A percentile compares a stretch with the other conserved stretches of the same genome.
Evolutionary conservation across 2,329 filamentous ascomycete species (phyloP).

Genomic region (Byssothecium circinans): DNA sequence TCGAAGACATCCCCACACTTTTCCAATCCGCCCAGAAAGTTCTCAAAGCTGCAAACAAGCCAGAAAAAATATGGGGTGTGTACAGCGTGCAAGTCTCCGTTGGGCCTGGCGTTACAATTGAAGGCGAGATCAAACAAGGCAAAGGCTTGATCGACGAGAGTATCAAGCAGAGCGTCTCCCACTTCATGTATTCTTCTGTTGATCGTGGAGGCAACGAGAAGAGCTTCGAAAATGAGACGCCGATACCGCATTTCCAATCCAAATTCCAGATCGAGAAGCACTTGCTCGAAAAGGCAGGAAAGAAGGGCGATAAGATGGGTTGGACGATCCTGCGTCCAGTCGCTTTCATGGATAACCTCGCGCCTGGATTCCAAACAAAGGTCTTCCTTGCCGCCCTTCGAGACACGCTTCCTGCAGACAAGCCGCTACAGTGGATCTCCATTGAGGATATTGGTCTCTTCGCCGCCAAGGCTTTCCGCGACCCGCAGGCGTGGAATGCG

Average conservation of each 20-base stretch:
- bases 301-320: constrained; percentile 51
- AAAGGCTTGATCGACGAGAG: constrained; percentile 61
- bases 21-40: constrained; percentile 51
- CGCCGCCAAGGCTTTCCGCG: constrained; percentile 52
- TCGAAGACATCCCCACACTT: constrained; percentile 54
- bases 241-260: constrained; percentile 62
- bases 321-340: constrained; percentile 66
- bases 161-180: constrained; percentile 56
- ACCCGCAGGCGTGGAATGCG: constrained; percentile 50
- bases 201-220: constrained; percentile 62
- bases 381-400: constrained; percentile 52
- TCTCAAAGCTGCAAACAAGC: constrained; percentile 36
- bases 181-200: constrained; percentile 66
- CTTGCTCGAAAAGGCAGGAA: constrained; percentile 52
- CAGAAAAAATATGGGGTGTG: constrained; percentile 58
- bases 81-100: constrained; percentile 62
- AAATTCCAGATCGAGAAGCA: constrained; percentile 66
- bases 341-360: constrained; percentile 65
- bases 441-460: constrained; percentile 56
- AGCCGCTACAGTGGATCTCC: constrained; percentile 46
- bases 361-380: constrained; percentile 51
- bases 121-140: constrained; percentile 58
- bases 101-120: constrained; percentile 47
- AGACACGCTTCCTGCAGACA: constrained; percentile 43
- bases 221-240: constrained; percentile 50